These are phyloP conservation scores for Allium cepa DNA, from an alignment of 106 monocot species.

Conservation along the genomic window DNA sequence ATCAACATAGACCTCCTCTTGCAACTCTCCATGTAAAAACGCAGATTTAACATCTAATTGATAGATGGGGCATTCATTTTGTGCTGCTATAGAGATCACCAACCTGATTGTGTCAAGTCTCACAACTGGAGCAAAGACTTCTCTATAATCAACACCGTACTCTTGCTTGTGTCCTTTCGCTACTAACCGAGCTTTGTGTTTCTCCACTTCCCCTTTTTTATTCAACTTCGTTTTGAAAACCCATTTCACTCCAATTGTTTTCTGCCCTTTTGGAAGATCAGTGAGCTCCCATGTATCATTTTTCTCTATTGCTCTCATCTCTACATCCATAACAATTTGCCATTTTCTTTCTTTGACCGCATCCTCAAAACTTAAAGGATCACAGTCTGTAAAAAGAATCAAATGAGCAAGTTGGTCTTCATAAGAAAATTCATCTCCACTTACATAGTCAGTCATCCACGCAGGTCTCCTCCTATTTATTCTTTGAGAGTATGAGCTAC, in stretches of 20 bases:
- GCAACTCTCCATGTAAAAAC: no score
- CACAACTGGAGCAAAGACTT: constrained; percentile 6
- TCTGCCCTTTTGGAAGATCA: neutral
- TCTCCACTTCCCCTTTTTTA: neutral
- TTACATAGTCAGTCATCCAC: no score
- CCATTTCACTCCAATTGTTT: constrained; percentile 11
- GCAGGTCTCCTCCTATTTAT: no score
- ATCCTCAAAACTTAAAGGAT: neutral
- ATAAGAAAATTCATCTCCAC: no score
- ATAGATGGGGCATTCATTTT: neutral
- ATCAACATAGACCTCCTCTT: no score
- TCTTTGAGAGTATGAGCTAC: no score
- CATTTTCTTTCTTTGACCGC: no score
- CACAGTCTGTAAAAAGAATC: neutral
- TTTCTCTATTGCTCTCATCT: no score
- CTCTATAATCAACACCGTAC: neutral
- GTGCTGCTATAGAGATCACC: constrained; percentile 1
- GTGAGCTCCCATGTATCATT: neutral
- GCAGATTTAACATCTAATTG: constrained; percentile 18
- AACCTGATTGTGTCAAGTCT: constrained; percentile 4
- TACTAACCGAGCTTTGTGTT: no score
- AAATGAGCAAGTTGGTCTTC: neutral
- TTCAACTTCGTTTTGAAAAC: neutral
- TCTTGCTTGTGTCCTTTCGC: constrained; percentile 5
- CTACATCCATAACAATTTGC: no score